Evolutionary conservation across 2,329 filamentous ascomycete genomes (phyloP), one percentile per base, ranked within the genome.

Genomic region (Paecilomyces dactylethromorphus): DNA sequence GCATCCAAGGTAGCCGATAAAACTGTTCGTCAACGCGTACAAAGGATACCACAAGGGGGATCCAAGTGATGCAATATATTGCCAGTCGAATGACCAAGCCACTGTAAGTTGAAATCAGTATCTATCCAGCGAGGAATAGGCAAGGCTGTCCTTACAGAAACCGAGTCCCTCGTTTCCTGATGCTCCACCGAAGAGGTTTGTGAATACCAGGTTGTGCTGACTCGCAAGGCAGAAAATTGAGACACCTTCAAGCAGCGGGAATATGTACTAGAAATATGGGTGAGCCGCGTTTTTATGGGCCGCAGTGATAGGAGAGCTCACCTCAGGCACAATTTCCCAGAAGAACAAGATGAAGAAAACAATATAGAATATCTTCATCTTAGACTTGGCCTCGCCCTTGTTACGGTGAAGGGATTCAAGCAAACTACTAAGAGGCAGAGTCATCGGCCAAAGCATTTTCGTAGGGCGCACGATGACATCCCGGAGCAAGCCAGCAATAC

Each of bases 101-200:
- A 79, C 45, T 53, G 57, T 26, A 1, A 50, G 13, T 18, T 15
- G 26, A 15, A 2, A 4, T 55, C 8, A 55, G 26, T 45, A 35
- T 18, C 15, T 35, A 15, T 12, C 12, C 26, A 26, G 45, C 50
- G 49, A 58, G 8, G 57, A 18, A 11, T 56, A 62, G 12, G 56
- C 35, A 6, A 18, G 29, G 18, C n/a, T 8, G 26, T 26, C n/a
- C 53, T 55, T 58, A 58, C 57, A 67, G 12, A 79, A 66, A 1
- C 78, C 78, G 1, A 80, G 64, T 11, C 78, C 78, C 61, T 80
- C 78, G 59, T 80, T 78, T 3, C 75, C 75, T 45, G 69, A 71
- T 1, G 78, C 69, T n/a, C 80, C 80, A 3, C 80, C 80, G 60
- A 82, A 82, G n/a, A 82, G 65, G 49, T 79, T 78, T 21, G 78